Conservation (phyloP, 2,329 filamentous ascomycete species). For the Colletotrichum viniferum region DNA sequence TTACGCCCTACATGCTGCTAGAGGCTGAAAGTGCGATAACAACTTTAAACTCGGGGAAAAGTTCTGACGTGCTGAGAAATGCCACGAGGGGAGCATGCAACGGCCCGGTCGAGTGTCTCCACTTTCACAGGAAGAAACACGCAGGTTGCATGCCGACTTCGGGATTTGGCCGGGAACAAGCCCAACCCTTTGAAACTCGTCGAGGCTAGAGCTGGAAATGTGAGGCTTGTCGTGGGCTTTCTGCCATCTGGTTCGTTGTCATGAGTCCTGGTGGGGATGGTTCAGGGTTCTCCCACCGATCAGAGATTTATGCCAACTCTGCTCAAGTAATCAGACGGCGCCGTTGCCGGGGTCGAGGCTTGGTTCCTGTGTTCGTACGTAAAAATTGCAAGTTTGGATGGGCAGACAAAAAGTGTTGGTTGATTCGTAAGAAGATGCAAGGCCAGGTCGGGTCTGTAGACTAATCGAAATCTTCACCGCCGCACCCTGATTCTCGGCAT, state of each 20-base stretch:
- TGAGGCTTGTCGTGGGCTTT: background rate
- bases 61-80: slow-evolving; percentile 17
- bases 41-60: slow-evolving; percentile 8
- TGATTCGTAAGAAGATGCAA: background rate
- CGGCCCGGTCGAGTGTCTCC: background rate
- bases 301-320: background rate
- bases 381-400: background rate
- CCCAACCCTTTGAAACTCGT: background rate
- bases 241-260: background rate
- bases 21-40: background rate
- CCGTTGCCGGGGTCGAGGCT: background rate
- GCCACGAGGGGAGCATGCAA: slow-evolving; percentile 5
- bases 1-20: background rate
- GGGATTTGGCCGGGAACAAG: slow-evolving; percentile 7
- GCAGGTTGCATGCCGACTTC: background rate
- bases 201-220: background rate
- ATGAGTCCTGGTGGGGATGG: background rate
- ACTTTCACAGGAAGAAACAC: background rate
- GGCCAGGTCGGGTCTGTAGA: background rate
- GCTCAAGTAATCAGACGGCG: background rate
- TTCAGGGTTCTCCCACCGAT: background rate
- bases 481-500: background rate
- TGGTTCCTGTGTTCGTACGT: background rate
- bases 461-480: background rate
- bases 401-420: background rate